phyloP scores from a whole-genome alignment of 495 filamentous ascomycete species.

The Amniculicola lignicola region DNA sequence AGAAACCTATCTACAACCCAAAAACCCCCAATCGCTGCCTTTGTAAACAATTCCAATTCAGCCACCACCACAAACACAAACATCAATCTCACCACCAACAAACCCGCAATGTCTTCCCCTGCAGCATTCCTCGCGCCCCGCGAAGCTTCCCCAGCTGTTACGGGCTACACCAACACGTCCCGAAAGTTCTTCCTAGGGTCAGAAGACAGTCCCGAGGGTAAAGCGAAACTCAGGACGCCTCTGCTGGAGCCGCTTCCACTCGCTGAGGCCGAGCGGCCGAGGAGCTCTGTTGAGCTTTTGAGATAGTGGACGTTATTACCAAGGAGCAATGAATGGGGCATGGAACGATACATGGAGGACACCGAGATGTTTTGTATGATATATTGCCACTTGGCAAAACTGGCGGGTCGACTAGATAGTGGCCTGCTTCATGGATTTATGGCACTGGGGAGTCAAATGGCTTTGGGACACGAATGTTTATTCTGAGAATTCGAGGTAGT shows the following conservation, averaged over 20 bases:
- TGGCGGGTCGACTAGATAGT: too few relatives aligned
- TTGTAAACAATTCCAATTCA: neutral
- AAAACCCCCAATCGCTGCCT: neutral
- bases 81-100: neutral
- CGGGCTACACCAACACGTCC: neutral
- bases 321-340: too few relatives aligned
- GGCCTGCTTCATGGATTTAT: too few relatives aligned
- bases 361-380: too few relatives aligned
- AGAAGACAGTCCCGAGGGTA: neutral
- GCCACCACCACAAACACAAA: neutral
- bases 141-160: neutral
- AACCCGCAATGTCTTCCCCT: neutral
- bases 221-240: neutral
- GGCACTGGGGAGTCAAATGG: too few relatives aligned
- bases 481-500: too few relatives aligned
- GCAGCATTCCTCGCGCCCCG: neutral
- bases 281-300: neutral
- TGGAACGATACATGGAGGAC: too few relatives aligned
- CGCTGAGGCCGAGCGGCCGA: neutral
- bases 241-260: conserved; percentile 4
- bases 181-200: conserved; percentile 14
- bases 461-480: too few relatives aligned
- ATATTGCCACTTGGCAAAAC: too few relatives aligned
- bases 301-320: too few relatives aligned
- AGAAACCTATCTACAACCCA: too few relatives aligned